Evolutionary conservation across 1,139 yeast species (phyloP).

Genomic region (Geotrichum phurueaensis): DNA sequence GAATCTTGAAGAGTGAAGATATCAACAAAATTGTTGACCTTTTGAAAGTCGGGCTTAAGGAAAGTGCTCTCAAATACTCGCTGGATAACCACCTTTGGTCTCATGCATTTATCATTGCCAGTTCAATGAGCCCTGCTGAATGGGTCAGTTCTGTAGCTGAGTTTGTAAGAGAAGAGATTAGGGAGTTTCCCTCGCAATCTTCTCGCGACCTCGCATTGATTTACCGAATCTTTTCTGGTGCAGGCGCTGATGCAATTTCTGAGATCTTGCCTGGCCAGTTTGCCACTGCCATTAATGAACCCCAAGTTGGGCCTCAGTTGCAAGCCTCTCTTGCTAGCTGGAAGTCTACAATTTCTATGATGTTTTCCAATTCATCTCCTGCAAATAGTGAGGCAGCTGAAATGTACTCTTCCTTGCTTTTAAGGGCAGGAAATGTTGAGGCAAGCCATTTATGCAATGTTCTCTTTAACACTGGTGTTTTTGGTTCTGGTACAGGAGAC

Average conservation of each 20-base stretch:
- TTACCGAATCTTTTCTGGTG: conserved; percentile 62
- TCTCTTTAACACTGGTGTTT: conserved; percentile 37
- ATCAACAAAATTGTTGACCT: conserved; percentile 31
- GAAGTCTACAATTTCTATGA: conserved; percentile 33
- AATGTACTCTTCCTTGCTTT: conserved; percentile 33
- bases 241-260: conserved; percentile 42
- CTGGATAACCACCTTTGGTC: conserved; percentile 69
- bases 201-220: conserved; percentile 56
- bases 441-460: conserved; percentile 39
- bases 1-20: conserved; percentile 32
- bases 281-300: conserved; percentile 9
- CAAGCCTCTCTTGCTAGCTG: conserved; percentile 29
- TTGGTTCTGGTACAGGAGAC: conserved; percentile 9
- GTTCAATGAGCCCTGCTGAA: conserved; percentile 55
- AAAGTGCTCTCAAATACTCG: conserved; percentile 59
- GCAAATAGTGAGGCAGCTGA: conserved; percentile 32
- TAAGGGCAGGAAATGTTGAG: conserved; percentile 28
- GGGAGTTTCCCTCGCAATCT: conserved; percentile 30
- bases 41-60: conserved; percentile 59
- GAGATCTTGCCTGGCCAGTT: conserved; percentile 16
- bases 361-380: conserved; percentile 32
- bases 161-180: conserved; percentile 44
- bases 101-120: conserved; percentile 65
- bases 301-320: conserved; percentile 10
- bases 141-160: conserved; percentile 54